These are phyloP conservation scores for Backusella mclennaniae DNA, from an alignment of 192 early-diverging fungal genomes.

Conservation along the genomic window DNA sequence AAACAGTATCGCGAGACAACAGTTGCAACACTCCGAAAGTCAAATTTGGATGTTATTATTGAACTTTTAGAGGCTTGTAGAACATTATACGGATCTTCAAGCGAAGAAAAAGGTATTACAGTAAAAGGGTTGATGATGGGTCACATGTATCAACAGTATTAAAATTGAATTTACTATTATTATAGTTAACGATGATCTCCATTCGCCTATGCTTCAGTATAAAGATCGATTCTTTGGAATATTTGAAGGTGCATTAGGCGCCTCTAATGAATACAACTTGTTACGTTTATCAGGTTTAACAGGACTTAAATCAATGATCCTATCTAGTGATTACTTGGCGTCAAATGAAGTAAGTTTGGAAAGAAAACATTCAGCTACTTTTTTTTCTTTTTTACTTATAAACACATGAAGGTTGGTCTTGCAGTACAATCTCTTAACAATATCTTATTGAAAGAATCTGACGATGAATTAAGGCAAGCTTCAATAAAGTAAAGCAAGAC, in stretches of 20 bases:
- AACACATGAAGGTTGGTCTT: slow-evolving; percentile 35
- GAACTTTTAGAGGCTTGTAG: slow-evolving; percentile 71
- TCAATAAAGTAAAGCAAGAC: background rate
- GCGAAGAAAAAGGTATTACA: slow-evolving; percentile 22
- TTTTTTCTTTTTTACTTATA: background rate
- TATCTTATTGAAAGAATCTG: slow-evolving; percentile 46
- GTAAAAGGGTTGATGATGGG: background rate
- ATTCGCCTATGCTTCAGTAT: slow-evolving; percentile 63
- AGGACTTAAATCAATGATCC: slow-evolving; percentile 66
- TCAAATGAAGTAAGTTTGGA: slow-evolving; percentile 48
- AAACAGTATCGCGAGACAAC: slow-evolving; percentile 58
- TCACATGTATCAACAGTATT: background rate
- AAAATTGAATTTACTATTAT: background rate
- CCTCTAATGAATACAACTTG: slow-evolving; percentile 74
- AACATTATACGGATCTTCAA: slow-evolving; percentile 55
- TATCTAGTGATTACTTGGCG: slow-evolving; percentile 54
- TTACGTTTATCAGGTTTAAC: slow-evolving; percentile 69
- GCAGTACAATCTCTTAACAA: slow-evolving; percentile 51
- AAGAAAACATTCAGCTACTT: background rate
- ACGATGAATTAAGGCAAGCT: slow-evolving; percentile 47
- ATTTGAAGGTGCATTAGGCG: slow-evolving; percentile 63
- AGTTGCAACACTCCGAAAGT: slow-evolving; percentile 55
- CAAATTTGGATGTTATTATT: slow-evolving; percentile 66
- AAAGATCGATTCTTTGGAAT: slow-evolving; percentile 78
- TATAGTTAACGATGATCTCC: slow-evolving; percentile 34